A percentile compares a stretch with the other conserved stretches of the same genome.
Evolutionary conservation across 352 stramenopile genomes (phyloP).

Genomic region (Pythium diclinum): DNA sequence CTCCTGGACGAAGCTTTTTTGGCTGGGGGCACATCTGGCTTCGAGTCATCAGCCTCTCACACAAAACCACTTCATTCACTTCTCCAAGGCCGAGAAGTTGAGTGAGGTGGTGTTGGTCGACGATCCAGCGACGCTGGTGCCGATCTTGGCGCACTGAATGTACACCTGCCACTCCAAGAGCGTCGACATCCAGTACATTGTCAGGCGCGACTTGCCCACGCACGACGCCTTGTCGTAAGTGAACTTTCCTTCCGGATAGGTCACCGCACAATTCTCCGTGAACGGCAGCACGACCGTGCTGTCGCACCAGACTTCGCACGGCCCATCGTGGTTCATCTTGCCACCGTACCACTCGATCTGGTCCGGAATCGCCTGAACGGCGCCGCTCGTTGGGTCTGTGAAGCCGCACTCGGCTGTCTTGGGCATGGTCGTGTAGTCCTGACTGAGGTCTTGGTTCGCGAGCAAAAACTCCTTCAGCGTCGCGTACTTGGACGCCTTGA

Average conservation of each 20-base stretch:
- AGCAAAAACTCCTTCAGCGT: slow-evolving; percentile 42
- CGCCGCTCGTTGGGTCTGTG: slow-evolving; percentile 35
- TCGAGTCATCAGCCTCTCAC: no score
- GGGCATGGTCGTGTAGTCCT: slow-evolving; percentile 17
- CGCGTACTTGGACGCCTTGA: slow-evolving; percentile 39
- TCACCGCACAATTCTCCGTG: slow-evolving; percentile 35
- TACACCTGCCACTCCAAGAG: slow-evolving; percentile 62
- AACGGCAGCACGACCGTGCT: slow-evolving; percentile 31
- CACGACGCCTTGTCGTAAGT: slow-evolving; percentile 41
- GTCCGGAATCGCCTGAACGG: slow-evolving; percentile 29
- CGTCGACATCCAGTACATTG: slow-evolving; percentile 56
- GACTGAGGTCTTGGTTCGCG: slow-evolving; percentile 32
- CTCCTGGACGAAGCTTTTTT: no score
- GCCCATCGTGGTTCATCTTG: slow-evolving; percentile 35
- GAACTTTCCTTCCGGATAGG: slow-evolving; percentile 35
- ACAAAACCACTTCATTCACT: no score
- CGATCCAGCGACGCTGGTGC: slow-evolving; percentile 5
- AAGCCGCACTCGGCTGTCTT: slow-evolving; percentile 39
- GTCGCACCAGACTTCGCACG: slow-evolving; percentile 49
- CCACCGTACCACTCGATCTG: slow-evolving; percentile 45
- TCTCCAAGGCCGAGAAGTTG: neutral
- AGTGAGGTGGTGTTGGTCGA: neutral
- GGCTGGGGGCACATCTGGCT: no score
- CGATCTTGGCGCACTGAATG: slow-evolving; percentile 20
- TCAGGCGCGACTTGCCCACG: slow-evolving; percentile 35